A percentile compares a stretch with the other conserved stretches of the same genome.
phyloP scores from a whole-genome alignment of 2,329 filamentous ascomycete species.

The Phaeosphaeria sp. region DNA sequence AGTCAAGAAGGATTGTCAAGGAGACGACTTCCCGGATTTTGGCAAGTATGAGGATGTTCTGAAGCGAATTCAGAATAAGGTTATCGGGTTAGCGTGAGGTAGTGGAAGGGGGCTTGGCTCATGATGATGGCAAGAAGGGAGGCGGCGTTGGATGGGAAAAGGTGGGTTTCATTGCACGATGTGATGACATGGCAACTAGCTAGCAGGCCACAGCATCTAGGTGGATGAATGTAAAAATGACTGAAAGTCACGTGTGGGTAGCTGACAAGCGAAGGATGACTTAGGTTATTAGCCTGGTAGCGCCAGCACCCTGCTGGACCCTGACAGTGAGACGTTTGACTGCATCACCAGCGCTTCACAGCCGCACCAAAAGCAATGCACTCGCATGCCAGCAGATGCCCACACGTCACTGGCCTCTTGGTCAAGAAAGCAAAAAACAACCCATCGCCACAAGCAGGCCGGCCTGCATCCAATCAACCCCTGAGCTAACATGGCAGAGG shows the following conservation, averaged over 20 bases:
- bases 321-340: constrained; percentile 29
- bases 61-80: constrained; percentile 9
- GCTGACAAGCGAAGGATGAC: background rate
- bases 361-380: background rate
- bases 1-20: constrained; percentile 36
- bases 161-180: too few relatives aligned
- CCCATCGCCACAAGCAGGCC: background rate
- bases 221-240: background rate
- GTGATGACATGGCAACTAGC: background rate
- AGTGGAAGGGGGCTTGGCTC: too few relatives aligned
- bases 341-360: constrained; percentile 3
- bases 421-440: background rate
- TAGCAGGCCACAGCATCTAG: background rate
- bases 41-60: constrained; percentile 28
- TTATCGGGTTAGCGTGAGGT: background rate
- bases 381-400: background rate
- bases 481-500: constrained; percentile 10
- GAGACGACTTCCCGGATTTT: constrained; percentile 34
- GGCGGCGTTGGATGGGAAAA: background rate
- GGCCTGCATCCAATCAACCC: constrained; percentile 1
- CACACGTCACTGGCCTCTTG: background rate
- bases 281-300: constrained; percentile 9
- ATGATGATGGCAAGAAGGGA: background rate
- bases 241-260: background rate
- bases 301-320: constrained; percentile 12